Evolutionary conservation across 169 alveolate species (phyloP).

Genomic region (Plasmodium knowlesi): DNA sequence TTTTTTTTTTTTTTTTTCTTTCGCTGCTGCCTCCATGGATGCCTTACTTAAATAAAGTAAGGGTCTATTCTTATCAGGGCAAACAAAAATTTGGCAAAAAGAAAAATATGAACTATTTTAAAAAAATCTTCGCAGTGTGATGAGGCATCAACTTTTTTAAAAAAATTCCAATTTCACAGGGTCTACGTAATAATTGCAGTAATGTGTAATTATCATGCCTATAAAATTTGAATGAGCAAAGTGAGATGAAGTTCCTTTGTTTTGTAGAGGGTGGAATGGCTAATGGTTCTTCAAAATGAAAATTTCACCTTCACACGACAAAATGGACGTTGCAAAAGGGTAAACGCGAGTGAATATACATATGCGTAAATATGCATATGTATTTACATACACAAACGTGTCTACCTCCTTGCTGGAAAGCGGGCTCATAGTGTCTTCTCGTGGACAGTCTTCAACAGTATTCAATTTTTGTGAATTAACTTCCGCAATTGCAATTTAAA

Average conservation of each 20-base stretch:
- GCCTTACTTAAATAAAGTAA: neutral
- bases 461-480: neutral
- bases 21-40: neutral
- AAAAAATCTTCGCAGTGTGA: neutral
- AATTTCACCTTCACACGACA: neutral
- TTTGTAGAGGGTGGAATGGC: neutral
- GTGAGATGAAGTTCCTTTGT: neutral
- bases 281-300: neutral
- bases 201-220: neutral
- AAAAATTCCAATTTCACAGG: neutral
- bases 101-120: neutral
- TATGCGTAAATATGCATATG: neutral
- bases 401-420: neutral
- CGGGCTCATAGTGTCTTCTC: neutral
- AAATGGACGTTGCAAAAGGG: neutral
- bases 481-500: neutral
- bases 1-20: neutral
- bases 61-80: neutral
- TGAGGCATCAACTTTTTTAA: neutral
- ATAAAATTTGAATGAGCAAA: conserved; percentile 14
- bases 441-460: neutral
- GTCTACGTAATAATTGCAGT: conserved; percentile 1
- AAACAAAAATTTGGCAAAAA: neutral
- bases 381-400: neutral
- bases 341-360: neutral